Evolutionary conservation across 805 yeast genomes (phyloP), one percentile per base, ranked within the genome.

Genomic region (Starmerella powellii): DNA sequence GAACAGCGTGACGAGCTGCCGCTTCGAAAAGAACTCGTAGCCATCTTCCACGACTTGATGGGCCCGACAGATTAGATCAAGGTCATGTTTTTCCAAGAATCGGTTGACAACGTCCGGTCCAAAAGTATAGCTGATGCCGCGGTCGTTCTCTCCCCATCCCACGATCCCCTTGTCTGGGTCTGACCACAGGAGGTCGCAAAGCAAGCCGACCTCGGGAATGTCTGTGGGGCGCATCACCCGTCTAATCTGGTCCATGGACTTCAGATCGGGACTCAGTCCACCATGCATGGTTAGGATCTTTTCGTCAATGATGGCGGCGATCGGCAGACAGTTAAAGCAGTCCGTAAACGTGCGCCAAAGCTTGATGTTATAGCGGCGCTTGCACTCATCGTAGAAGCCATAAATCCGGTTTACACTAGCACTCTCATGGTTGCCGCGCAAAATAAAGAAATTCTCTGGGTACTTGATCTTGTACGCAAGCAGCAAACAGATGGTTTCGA

Each of bases 21-120:
- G 80, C 64, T 88, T 88, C 51, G 91, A 76, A 64, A 91, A 88
- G 62, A 88, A 88, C 69, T 88, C 97, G 65, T 91, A 88, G 53
- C 98, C 98, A 65, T 88, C 98, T 68, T 88, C 98, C 48, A 88
- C 98, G 50, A 88, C 98, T 68, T 88, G 97, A 71, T 88, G 98
- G 36, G 97, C 97, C 63, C 98, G 77, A 68, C 97, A 91, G 57
- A 88, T 87, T 59, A 88, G 76, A 65, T 91, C 97, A 91, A 88
- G 83, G 62, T 88, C 97, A 64, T 88, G 97, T 60, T 86, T 87
- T 63, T 88, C 96, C 62, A 91, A 68, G 63, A 88, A 88, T 65
- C 97, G 73, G 53, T 94, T 82, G 41, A 88, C 97, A 41, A 88
- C 97, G 63, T 88, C 98, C 8, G 97, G 97, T n/a, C 97, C 97